Conservation (phyloP, 2,329 filamentous ascomycete species). For the Xylariaceae sp. region DNA sequence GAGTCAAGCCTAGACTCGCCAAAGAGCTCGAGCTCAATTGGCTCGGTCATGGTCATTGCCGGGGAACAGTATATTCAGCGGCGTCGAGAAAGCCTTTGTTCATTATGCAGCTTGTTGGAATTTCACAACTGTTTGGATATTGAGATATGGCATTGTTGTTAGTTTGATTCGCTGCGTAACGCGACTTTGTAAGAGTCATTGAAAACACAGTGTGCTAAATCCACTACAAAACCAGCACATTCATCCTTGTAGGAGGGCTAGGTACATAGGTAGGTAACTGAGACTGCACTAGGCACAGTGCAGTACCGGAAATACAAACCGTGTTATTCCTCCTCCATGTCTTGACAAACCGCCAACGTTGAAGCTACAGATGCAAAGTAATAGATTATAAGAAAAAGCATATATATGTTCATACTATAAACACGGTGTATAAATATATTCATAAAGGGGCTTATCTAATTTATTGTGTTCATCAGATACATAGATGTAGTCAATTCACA, state of each 20-base stretch:
- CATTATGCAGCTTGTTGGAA: conserved; percentile 20
- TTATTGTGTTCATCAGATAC: neutral
- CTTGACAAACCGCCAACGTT: neutral
- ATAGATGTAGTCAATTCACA: conserved; percentile 21
- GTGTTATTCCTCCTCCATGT: neutral
- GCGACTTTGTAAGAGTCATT: conserved; percentile 21
- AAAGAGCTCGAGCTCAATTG: conserved; percentile 48
- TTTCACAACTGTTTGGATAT: neutral
- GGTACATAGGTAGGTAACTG: too few species aligned
- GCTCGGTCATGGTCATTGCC: conserved; percentile 32
- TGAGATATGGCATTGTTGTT: conserved; percentile 1
- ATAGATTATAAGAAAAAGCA: neutral
- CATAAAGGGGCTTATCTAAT: neutral
- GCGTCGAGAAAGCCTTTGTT: conserved; percentile 7
- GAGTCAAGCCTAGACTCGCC: conserved; percentile 62
- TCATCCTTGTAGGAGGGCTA: neutral
- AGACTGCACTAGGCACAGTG: neutral
- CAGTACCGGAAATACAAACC: neutral
- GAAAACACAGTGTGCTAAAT: conserved; percentile 6
- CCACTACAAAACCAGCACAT: neutral
- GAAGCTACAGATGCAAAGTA: neutral
- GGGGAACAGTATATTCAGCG: conserved; percentile 11
- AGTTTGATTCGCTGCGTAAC: conserved; percentile 26
- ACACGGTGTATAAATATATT: neutral
- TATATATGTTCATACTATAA: neutral